These are phyloP conservation scores for Clarireedia monteithiana DNA, from an alignment of 2,329 filamentous ascomycete species.

Conservation along the genomic window DNA sequence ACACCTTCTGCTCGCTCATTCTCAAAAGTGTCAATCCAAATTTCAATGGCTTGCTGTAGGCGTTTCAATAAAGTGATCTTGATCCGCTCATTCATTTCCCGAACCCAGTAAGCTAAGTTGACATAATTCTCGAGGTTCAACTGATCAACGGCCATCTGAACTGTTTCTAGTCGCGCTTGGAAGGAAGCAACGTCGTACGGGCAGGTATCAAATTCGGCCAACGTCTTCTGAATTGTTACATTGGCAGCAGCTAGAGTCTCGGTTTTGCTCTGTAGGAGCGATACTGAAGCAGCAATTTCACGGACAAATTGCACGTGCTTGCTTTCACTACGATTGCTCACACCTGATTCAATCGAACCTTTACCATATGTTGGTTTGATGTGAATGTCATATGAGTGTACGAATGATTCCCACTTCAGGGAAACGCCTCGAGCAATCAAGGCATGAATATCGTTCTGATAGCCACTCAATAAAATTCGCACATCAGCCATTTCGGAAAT, in stretches of 20 bases:
- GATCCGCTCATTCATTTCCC: conserved; percentile 77
- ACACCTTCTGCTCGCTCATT: conserved; percentile 38
- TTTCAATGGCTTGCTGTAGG: conserved; percentile 72
- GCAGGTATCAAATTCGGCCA: conserved; percentile 77
- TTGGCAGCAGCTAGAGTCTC: conserved; percentile 71
- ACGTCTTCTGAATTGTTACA: conserved; percentile 69
- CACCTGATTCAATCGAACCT: conserved; percentile 49
- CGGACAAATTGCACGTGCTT: conserved; percentile 96
- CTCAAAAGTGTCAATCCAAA: conserved; percentile 85
- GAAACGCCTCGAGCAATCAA: conserved; percentile 83
- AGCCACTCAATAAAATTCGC: conserved; percentile 78
- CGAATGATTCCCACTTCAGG: conserved; percentile 94
- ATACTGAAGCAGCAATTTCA: conserved; percentile 82
- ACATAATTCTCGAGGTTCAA: conserved; percentile 94
- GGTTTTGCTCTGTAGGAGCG: conserved; percentile 82
- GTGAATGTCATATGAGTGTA: conserved; percentile 91
- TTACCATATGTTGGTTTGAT: conserved; percentile 57
- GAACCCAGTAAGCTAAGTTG: conserved; percentile 86
- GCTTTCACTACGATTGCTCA: conserved; percentile 62
- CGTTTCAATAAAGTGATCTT: conserved; percentile 73
- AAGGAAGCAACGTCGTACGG: conserved; percentile 76
- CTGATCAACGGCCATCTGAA: conserved; percentile 91
- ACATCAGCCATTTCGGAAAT: conserved; percentile 84
- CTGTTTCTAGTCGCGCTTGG: conserved; percentile 69
- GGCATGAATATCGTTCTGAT: conserved; percentile 81